Conservation (phyloP, 192 early-diverging fungal species). For the Coemansia aciculifera region DNA sequence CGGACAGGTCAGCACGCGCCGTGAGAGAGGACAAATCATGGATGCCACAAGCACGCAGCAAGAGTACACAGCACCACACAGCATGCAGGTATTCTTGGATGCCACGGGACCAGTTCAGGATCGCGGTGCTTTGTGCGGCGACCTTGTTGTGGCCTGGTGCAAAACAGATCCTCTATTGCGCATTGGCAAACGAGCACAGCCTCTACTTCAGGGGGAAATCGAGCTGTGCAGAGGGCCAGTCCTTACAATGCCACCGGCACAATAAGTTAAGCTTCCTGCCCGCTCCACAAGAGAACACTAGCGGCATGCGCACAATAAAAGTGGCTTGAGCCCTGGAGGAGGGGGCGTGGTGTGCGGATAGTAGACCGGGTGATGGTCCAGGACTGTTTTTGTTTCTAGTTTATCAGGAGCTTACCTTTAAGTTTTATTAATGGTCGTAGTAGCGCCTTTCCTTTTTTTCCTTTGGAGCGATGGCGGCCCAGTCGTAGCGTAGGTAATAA, state of each 20-base stretch:
- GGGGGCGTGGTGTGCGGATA: not conserved
- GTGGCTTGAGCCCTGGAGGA: conserved; percentile 3
- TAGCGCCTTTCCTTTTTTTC: not conserved
- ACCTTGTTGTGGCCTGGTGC: not conserved
- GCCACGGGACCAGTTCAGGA: conserved; percentile 11
- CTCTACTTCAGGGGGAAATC: not conserved
- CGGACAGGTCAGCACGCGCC: conserved; percentile 1
- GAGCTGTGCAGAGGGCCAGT: not conserved
- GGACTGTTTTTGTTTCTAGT: not conserved
- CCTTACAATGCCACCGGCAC: conserved; percentile 7
- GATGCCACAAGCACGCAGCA: not conserved
- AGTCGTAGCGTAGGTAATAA: not conserved
- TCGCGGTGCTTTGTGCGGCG: not conserved
- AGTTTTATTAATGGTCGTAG: not conserved
- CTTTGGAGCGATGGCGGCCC: not conserved
- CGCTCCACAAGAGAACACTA: not conserved
- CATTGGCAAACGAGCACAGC: conserved; percentile 1
- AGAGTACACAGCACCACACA: conserved; percentile 6
- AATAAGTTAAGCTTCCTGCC: conserved; percentile 8
- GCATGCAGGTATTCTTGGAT: conserved; percentile 10
- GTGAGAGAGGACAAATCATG: not conserved
- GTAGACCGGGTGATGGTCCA: not conserved
- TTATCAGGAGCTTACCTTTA: not conserved
- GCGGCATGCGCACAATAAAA: conserved; percentile 9
- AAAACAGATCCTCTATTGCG: not conserved